phyloP scores from a whole-genome alignment of 2,329 filamentous ascomycete genomes.

The Trichoderma aggressivum region DNA sequence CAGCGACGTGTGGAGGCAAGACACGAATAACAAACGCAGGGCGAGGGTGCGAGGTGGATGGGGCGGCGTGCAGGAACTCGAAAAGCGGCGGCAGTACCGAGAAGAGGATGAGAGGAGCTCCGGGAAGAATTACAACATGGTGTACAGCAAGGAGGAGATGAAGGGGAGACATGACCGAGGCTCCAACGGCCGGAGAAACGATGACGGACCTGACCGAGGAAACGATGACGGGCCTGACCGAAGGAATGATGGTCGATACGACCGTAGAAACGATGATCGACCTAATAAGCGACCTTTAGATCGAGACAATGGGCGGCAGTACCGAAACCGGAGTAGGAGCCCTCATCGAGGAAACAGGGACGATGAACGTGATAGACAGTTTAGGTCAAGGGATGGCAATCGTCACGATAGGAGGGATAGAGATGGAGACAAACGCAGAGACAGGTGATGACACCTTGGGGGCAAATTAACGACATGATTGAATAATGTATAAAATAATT shows the following conservation, averaged over 20 bases:
- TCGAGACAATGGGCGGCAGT: background rate
- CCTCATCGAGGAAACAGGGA: conserved; percentile 33
- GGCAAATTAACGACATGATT: background rate
- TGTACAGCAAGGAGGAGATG: conserved; percentile 73
- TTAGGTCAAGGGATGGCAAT: conserved; percentile 25
- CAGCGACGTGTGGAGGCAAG: conserved; percentile 83
- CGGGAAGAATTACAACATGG: conserved; percentile 66
- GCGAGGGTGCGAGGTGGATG: conserved; percentile 68
- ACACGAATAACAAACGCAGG: conserved; percentile 76
- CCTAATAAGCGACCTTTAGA: background rate
- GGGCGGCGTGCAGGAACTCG: conserved; percentile 81
- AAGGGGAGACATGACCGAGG: conserved; percentile 42
- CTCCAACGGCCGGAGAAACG: conserved; percentile 17
- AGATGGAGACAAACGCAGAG: conserved; percentile 51
- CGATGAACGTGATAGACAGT: conserved; percentile 24
- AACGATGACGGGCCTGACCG: conserved; percentile 23
- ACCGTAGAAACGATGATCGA: conserved; percentile 18
- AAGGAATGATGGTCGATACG: conserved; percentile 15
- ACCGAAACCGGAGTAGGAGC: conserved; percentile 45
- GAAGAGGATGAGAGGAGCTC: conserved; percentile 52
- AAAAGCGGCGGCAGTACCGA: conserved; percentile 88
- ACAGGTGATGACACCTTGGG: background rate
- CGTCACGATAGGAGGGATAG: conserved; percentile 28
- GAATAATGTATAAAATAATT: background rate
- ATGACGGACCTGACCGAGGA: background rate